Conservation (phyloP, 2,329 filamentous ascomycete genomes). For the Albophoma yamanashiensis region DNA sequence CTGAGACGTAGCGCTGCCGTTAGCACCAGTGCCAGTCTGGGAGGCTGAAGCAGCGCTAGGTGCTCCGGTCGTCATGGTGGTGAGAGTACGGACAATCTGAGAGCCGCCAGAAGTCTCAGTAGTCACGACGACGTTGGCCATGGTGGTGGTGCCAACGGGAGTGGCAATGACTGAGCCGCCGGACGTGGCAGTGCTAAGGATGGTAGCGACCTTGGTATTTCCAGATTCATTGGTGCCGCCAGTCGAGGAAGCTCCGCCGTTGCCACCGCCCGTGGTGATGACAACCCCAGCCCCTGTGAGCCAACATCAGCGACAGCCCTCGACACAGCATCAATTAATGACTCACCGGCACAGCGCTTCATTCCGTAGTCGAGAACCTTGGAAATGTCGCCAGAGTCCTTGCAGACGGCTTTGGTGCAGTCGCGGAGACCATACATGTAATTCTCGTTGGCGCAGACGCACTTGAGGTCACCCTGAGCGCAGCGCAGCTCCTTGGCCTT, state of each 20-base stretch:
- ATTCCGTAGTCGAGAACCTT: constrained; percentile 27
- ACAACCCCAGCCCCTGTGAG: constrained; percentile 20
- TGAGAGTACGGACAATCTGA: constrained; percentile 14
- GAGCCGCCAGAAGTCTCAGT: constrained; percentile 13
- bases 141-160: constrained; percentile 25
- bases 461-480: constrained; percentile 25
- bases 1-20: not conserved
- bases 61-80: constrained; percentile 11
- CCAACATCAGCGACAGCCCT: constrained; percentile 6
- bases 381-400: constrained; percentile 15
- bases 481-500: constrained; percentile 37
- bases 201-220: constrained; percentile 18
- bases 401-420: constrained; percentile 35
- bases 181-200: constrained; percentile 24
- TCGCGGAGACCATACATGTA: constrained; percentile 40
- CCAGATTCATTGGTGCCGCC: not conserved
- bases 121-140: constrained; percentile 9
- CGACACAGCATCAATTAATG: not conserved
- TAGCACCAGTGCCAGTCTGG: not conserved
- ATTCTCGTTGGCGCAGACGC: constrained; percentile 35
- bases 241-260: not conserved
- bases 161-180: constrained; percentile 21
- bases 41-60: constrained; percentile 9
- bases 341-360: constrained; percentile 26
- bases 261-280: constrained; percentile 13